phyloP scores from a whole-genome alignment of 768 basidiomycete species.

The Lentinula sp. region DNA sequence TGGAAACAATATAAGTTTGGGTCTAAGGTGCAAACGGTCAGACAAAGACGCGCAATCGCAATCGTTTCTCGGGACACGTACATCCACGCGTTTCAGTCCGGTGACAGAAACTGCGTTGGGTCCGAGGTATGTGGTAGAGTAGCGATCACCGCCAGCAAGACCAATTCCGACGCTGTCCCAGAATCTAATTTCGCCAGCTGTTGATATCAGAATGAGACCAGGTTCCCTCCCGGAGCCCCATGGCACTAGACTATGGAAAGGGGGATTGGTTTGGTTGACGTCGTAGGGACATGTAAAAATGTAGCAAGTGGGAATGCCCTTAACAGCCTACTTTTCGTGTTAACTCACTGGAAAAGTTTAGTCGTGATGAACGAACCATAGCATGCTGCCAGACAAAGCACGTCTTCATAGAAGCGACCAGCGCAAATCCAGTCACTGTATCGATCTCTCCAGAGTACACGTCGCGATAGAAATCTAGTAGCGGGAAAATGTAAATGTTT shows the following conservation, averaged over 20 bases:
- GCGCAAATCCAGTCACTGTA: conserved; percentile 63
- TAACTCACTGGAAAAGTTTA: background rate
- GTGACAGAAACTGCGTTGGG: conserved; percentile 50
- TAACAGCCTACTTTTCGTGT: conserved; percentile 38
- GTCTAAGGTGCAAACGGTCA: conserved; percentile 27
- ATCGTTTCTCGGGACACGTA: conserved; percentile 25
- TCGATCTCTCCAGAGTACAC: conserved; percentile 69
- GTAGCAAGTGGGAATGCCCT: conserved; percentile 74
- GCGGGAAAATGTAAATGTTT: no score
- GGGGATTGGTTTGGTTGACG: conserved; percentile 30
- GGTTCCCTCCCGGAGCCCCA: conserved; percentile 70
- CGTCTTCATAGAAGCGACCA: conserved; percentile 64
- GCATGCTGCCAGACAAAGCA: conserved; percentile 85
- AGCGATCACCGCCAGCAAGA: conserved; percentile 73
- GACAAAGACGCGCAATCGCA: conserved; percentile 2
- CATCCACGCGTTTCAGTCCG: conserved; percentile 59
- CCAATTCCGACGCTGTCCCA: conserved; percentile 88
- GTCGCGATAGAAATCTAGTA: conserved; percentile 60
- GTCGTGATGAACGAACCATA: conserved; percentile 35
- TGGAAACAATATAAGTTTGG: conserved; percentile 64
- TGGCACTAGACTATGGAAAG: conserved; percentile 63
- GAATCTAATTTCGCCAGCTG: conserved; percentile 67
- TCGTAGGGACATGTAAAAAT: conserved; percentile 69
- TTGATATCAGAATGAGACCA: conserved; percentile 74
- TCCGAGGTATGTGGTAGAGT: conserved; percentile 40